Evolutionary conservation across 73 alveolate genomes (phyloP).

Genomic region (Paraurostyla sp.): DNA sequence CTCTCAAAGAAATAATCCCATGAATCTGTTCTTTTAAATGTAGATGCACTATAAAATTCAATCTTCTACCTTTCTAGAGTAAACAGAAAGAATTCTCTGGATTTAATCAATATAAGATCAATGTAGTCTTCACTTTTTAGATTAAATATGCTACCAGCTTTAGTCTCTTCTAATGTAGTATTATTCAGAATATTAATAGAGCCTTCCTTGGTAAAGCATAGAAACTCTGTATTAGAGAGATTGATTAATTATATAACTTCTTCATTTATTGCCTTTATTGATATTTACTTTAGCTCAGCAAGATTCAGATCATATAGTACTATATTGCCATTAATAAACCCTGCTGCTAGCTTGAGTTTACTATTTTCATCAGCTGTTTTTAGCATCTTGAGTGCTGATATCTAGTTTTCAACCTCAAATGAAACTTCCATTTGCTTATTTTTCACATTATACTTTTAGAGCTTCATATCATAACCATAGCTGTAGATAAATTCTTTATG

Average conservation of each 20-base stretch:
- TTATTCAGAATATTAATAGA: slow-evolving; percentile 61
- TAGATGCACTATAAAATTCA: slow-evolving; percentile 65
- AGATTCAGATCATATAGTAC: slow-evolving; percentile 57
- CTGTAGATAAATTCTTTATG: slow-evolving; percentile 46
- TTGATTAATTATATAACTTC: slow-evolving; percentile 59
- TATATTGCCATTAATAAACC: slow-evolving; percentile 17
- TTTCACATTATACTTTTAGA: slow-evolving; percentile 55
- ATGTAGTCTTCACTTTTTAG: slow-evolving; percentile 74
- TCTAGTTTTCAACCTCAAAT: neutral
- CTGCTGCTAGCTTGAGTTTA: slow-evolving; percentile 51
- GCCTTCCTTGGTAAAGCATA: slow-evolving; percentile 73
- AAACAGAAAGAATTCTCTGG: slow-evolving; percentile 68
- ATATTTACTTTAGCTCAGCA: slow-evolving; percentile 2
- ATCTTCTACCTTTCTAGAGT: slow-evolving; percentile 72
- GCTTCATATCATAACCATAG: slow-evolving; percentile 65
- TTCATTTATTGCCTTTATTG: slow-evolving; percentile 55
- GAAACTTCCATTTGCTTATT: slow-evolving; percentile 20
- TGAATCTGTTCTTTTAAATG: slow-evolving; percentile 64
- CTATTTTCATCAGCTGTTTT: slow-evolving; percentile 57
- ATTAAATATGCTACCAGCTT: slow-evolving; percentile 64
- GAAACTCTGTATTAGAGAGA: slow-evolving; percentile 56
- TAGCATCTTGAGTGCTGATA: slow-evolving; percentile 53
- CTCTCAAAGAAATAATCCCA: slow-evolving; percentile 78
- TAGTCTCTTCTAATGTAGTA: slow-evolving; percentile 41
- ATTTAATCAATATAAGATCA: slow-evolving; percentile 54